Conservation (phyloP, 768 basidiomycete species). For the Chalciporus pseudorubinellus region DNA sequence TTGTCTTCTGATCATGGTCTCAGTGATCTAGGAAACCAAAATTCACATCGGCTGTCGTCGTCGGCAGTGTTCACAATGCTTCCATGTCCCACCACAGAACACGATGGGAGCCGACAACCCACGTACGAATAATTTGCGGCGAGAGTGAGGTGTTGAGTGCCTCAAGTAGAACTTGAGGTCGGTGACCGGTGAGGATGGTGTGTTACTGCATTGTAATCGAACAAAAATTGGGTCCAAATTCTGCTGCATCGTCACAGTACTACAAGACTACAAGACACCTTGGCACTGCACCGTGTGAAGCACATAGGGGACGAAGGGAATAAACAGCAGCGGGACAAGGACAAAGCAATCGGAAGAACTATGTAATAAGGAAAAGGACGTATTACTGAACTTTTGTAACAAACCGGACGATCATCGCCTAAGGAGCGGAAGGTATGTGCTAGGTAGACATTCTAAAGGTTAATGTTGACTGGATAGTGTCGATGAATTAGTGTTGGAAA, state of each 20-base stretch:
- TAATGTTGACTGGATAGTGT: slow-evolving; percentile 15
- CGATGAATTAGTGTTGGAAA: slow-evolving; percentile 3
- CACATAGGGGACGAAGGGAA: not conserved
- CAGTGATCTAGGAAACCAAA: too few species aligned
- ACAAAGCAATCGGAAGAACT: not conserved
- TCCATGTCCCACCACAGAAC: too few species aligned
- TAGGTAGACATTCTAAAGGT: slow-evolving; percentile 8
- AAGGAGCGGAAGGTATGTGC: slow-evolving; percentile 19
- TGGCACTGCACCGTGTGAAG: not conserved
- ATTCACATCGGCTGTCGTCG: too few species aligned
- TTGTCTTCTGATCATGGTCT: too few species aligned
- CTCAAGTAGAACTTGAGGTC: too few species aligned
- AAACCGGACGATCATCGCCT: not conserved
- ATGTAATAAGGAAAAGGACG: slow-evolving; percentile 13
- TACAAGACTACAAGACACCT: not conserved
- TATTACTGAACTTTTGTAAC: slow-evolving; percentile 6
- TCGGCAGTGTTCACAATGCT: too few species aligned
- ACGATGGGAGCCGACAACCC: too few species aligned
- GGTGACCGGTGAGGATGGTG: too few species aligned
- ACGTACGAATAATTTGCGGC: too few species aligned
- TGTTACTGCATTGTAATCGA: too few species aligned
- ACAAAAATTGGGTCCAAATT: too few species aligned
- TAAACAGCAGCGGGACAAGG: not conserved
- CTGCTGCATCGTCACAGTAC: not conserved
- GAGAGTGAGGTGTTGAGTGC: too few species aligned